A percentile compares a stretch with the other conserved stretches of the same genome.
Evolutionary conservation across 139 green algal genomes (phyloP).

Genomic region (Pleodorina starrii): DNA sequence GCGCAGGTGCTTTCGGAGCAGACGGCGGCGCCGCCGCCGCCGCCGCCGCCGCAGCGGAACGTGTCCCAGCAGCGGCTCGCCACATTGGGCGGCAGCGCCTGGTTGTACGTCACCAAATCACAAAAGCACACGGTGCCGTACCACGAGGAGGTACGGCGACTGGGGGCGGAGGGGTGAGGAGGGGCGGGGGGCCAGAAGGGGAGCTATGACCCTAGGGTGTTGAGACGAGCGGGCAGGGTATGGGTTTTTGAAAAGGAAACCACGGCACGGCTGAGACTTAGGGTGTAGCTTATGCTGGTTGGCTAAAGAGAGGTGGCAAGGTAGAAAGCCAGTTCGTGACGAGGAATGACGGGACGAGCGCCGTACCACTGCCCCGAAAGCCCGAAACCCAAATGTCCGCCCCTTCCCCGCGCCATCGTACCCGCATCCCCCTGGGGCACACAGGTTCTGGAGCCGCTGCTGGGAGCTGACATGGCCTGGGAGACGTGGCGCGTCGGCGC

Average conservation of each 20-base stretch:
- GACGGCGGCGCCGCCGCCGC: not conserved
- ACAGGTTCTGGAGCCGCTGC: conserved; percentile 42
- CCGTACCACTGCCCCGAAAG: too few relatives aligned
- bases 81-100: not conserved
- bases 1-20: not conserved
- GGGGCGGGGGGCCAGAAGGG: not conserved
- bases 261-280: too few relatives aligned
- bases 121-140: not conserved
- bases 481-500: conserved; percentile 41
- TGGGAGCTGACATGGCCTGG: conserved; percentile 29
- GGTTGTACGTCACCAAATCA: conserved; percentile 36
- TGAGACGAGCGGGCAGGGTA: too few relatives aligned
- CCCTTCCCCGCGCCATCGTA: too few relatives aligned
- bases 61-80: not conserved
- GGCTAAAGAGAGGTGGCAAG: too few relatives aligned
- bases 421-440: too few relatives aligned
- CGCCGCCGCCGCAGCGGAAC: not conserved
- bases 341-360: too few relatives aligned
- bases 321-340: too few relatives aligned
- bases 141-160: conserved; percentile 23
- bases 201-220: too few relatives aligned
- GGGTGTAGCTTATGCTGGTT: too few relatives aligned
- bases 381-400: too few relatives aligned
- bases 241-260: too few relatives aligned
- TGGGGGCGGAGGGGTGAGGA: not conserved